Evolutionary conservation across 148 eudicot species (phyloP), one percentile per base, ranked within the genome.

Genomic region (Rhododendron henanense): DNA sequence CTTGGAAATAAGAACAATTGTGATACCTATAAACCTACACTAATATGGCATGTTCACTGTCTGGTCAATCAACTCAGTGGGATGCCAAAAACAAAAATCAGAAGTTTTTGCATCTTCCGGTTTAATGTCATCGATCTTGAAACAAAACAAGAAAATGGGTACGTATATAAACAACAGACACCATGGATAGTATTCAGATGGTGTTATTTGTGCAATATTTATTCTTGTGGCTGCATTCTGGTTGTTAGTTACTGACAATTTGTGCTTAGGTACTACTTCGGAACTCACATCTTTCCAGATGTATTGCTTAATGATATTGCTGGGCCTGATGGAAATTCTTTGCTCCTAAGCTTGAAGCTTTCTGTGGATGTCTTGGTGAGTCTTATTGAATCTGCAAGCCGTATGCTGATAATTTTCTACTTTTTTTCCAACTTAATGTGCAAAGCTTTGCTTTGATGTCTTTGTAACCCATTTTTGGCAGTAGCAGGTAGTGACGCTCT

Each of bases 281-380:
- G 99, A 75, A 86, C 94, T 44, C 91, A 92, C 71, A 69, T 92
- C 86, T 96, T 95, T 79, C 98, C 98, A 73, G 95, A 94, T 88
- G 99, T 96, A 78, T 90, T 95, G 94, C 98, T 96, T 55, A 96
- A 96, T 91, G 99, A 96, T 59, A 93, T 95, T 90, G 94, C 99
- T 90, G 99, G 99, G 61, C 96, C 98, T 84, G 96, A 95, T 67
- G 97, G 93, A 79, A 94, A 91, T 90, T 81, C 94, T 84, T 91
- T 96, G 92, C 93, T 95, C 82, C 88, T 96, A 78, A 95, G 99
- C 90, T 89, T 96, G 91, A 96, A 95, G 92, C 96, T 96, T 86
- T 91, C 99, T 44, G 95, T 95, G 85, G 98, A 96, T 92, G 99
- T 95, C 77, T 88, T 96, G 98, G 99, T 96, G 85, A 91, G 99